Base-by-base conservation (phyloP, 2,329 filamentous ascomycete species). In the Colletotrichum sp. region DNA sequence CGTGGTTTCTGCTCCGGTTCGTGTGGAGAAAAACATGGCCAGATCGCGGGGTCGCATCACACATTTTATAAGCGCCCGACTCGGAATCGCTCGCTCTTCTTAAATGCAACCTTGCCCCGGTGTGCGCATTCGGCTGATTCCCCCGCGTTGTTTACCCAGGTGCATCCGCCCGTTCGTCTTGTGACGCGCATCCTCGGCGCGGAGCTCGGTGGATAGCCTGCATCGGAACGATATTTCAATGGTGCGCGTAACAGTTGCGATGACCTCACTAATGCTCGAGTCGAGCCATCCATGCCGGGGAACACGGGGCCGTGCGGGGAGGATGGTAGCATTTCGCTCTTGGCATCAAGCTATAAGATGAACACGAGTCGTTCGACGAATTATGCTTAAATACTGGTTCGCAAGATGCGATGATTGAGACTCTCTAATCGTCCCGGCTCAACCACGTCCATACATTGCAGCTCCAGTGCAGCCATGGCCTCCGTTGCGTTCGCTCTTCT, bases 211-310 rank as follows among this genome's bases (percentile, higher is more conserved):
- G 64, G 64, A 67, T 27, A 58, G 28, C 43, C 36, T 22, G 25
- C 25, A 15, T 22, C 64, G 70, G 64, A 65, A 73, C 28, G 43
- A 48, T 25, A 52, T 64, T 52, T 74, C 34, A 76, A 76, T 76
- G 74, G 74, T 69, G 74, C 74, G 74, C 74, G 48, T 73, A 76
- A 48, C 43, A 48, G 32, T 43, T 18, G 70, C 30, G 74, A 76
- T 76, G 74, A 76, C 74, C 70, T 73, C 74, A 69, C 70, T 43
- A n/a, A n/a, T 2, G 58, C 34, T 22, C 34, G 22, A 30, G 8
- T 13, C n/a, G 10, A 56, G 32, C 39, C 32, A 16, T 18, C 32
- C 55, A 34, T 18, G 48, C 30, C 73, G 73, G 73, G 69, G 69
- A 72, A 39, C 39, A 72, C 69, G 73, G 69, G 62, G 62, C 73